Conservation (phyloP, 2,329 filamentous ascomycete genomes). For the Leptographium wingfieldii region DNA sequence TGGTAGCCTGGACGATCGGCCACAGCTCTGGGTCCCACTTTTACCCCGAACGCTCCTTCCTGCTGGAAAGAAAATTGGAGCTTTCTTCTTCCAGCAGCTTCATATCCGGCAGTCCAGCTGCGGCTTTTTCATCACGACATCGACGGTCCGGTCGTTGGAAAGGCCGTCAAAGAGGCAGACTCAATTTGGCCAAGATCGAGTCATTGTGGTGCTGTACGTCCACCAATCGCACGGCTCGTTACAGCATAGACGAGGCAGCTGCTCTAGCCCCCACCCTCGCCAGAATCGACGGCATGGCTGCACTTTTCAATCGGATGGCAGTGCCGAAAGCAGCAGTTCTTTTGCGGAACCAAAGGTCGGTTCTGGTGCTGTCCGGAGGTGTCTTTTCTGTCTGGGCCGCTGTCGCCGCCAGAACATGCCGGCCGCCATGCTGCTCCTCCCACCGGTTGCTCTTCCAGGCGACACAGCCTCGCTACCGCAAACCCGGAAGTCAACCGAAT, state of each 20-base stretch:
- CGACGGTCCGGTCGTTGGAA: not conserved
- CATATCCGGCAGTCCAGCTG: not conserved
- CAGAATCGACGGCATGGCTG: not conserved
- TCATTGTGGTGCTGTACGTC: not conserved
- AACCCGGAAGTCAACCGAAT: not conserved
- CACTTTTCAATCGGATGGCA: not conserved
- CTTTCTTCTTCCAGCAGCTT: not conserved
- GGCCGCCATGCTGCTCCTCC: not conserved
- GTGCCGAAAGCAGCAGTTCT: not conserved
- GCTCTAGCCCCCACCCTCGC: not conserved
- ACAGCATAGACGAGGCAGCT: not conserved
- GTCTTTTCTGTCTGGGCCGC: not conserved
- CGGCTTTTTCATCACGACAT: not conserved
- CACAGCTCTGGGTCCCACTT: not conserved
- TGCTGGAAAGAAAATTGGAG: not conserved
- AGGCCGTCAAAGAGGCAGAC: not conserved
- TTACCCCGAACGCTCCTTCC: not conserved
- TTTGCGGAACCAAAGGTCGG: not conserved
- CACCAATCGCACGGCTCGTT: not conserved
- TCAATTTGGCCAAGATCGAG: not conserved
- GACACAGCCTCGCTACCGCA: slow-evolving; percentile 19
- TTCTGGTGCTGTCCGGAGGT: not conserved
- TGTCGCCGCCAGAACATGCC: not conserved
- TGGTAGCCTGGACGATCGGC: not conserved
- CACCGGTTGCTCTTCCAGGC: slow-evolving; percentile 2